Evolutionary conservation across 2,329 filamentous ascomycete species (phyloP).

Genomic region (Alternaria gaisen): DNA sequence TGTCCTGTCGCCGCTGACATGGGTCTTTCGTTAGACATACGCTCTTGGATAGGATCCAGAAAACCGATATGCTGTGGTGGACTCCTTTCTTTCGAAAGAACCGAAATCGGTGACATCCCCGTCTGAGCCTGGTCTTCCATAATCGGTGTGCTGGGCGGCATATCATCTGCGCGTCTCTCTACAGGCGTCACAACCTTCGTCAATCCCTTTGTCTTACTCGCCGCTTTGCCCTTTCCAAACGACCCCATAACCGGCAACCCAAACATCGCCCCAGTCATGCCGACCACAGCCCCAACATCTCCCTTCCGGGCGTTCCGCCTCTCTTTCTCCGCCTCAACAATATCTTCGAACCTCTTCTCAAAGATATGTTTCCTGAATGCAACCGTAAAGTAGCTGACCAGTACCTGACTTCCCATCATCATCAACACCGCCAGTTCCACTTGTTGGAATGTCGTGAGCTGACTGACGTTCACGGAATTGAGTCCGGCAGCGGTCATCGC

Average conservation of each 20-base stretch:
- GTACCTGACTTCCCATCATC: slow-evolving; percentile 34
- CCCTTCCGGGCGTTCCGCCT: slow-evolving; percentile 28
- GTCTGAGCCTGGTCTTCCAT: slow-evolving; percentile 6
- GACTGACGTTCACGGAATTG: slow-evolving; percentile 34
- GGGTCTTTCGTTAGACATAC: slow-evolving; percentile 23
- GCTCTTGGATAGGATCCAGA: slow-evolving; percentile 30
- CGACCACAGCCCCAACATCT: slow-evolving; percentile 26
- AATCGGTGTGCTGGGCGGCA: slow-evolving; percentile 14
- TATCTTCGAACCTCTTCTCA: slow-evolving; percentile 35
- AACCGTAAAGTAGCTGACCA: slow-evolving; percentile 33
- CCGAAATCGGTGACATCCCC: slow-evolving; percentile 17
- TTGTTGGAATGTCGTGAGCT: slow-evolving; percentile 28
- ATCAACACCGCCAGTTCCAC: slow-evolving; percentile 30
- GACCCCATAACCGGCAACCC: slow-evolving; percentile 33
- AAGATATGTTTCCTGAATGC: slow-evolving; percentile 35
- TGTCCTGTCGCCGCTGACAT: slow-evolving; percentile 29
- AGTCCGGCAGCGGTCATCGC: slow-evolving; percentile 24
- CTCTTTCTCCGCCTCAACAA: slow-evolving; percentile 31
- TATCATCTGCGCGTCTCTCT: slow-evolving; percentile 8
- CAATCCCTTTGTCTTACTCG: slow-evolving; percentile 13
- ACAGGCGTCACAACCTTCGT: slow-evolving; percentile 15
- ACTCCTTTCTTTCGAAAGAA: slow-evolving; percentile 16
- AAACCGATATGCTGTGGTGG: slow-evolving; percentile 31
- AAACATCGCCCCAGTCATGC: slow-evolving; percentile 36
- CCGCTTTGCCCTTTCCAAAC: slow-evolving; percentile 27